Percentiles rank a stretch among this genome's conserved stretches.
These are phyloP conservation scores for Knufia fluminis DNA, from an alignment of 2,329 filamentous ascomycete species.

Conservation along the genomic window DNA sequence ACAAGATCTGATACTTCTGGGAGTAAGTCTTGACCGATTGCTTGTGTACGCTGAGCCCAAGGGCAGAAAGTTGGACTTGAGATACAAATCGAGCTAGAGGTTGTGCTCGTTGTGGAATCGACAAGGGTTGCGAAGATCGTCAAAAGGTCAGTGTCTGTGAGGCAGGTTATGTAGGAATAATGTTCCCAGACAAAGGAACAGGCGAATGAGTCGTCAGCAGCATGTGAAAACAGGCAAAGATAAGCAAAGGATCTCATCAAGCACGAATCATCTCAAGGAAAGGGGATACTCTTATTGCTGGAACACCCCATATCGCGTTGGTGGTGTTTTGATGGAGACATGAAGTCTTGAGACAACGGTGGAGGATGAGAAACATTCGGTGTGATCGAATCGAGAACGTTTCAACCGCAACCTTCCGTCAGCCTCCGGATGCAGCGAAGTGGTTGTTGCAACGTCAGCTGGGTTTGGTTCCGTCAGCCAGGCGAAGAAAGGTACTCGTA, in stretches of 20 bases:
- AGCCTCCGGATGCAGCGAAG: background rate
- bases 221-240: background rate
- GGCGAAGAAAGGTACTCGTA: no score
- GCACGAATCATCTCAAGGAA: background rate
- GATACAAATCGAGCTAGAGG: background rate
- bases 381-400: slow-evolving; percentile 1
- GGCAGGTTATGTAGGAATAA: background rate
- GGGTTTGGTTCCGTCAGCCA: background rate
- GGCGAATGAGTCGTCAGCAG: background rate
- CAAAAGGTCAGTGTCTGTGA: background rate
- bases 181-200: background rate
- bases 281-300: background rate
- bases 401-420: background rate
- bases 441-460: background rate
- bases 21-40: background rate
- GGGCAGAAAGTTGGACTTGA: background rate
- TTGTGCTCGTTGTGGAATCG: background rate
- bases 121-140: background rate
- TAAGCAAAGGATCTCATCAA: background rate
- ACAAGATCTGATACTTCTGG: background rate
- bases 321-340: slow-evolving; percentile 1
- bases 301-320: background rate
- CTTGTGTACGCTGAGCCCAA: no score
- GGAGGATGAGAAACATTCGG: background rate
- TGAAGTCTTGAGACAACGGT: slow-evolving; percentile 5